phyloP scores from a whole-genome alignment of 805 yeast species.

The Lachancea nothofagi region DNA sequence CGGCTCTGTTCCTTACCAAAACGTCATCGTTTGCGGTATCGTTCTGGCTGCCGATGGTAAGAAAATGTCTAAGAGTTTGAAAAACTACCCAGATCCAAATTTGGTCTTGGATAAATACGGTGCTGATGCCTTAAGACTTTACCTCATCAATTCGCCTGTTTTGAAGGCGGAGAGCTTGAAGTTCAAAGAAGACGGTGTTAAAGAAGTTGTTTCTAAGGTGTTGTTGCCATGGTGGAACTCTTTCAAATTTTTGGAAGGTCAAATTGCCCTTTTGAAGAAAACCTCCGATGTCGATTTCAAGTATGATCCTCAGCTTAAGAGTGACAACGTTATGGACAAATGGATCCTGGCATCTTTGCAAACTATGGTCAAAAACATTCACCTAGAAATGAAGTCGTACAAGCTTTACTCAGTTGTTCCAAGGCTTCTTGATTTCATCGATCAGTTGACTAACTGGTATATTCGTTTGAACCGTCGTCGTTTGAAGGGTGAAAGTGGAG shows the following conservation, averaged over 20 bases:
- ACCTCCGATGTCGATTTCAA: conserved; percentile 62
- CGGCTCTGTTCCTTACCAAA: conserved; percentile 87
- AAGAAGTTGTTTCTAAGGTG: conserved; percentile 94
- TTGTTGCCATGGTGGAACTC: conserved; percentile 98
- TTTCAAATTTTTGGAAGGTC: conserved; percentile 92
- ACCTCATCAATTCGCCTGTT: conserved; percentile 95
- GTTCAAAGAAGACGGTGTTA: conserved; percentile 98
- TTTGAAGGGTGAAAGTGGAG: conserved; percentile 89
- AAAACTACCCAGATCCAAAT: conserved; percentile 95
- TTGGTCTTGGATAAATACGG: conserved; percentile 81
- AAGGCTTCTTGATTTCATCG: conserved; percentile 78
- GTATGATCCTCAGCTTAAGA: conserved; percentile 57
- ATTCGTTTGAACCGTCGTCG: conserved; percentile 97
- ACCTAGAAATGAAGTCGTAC: conserved; percentile 83
- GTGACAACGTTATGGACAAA: conserved; percentile 91
- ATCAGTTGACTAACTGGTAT: conserved; percentile 96
- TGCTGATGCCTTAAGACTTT: conserved; percentile 95
- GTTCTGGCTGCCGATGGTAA: conserved; percentile 97
- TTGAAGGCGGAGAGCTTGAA: conserved; percentile 93
- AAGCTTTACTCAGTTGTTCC: conserved; percentile 96
- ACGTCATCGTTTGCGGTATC: conserved; percentile 93
- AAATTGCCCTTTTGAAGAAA: conserved; percentile 79
- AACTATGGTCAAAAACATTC: conserved; percentile 79
- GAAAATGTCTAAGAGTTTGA: conserved; percentile 97
- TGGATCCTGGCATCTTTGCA: conserved; percentile 98